Percentiles rank a stretch among this genome's conserved stretches.
These are phyloP conservation scores for Aspergillus transmontanensis DNA, from an alignment of 2,329 filamentous ascomycete species.

Conservation along the genomic window DNA sequence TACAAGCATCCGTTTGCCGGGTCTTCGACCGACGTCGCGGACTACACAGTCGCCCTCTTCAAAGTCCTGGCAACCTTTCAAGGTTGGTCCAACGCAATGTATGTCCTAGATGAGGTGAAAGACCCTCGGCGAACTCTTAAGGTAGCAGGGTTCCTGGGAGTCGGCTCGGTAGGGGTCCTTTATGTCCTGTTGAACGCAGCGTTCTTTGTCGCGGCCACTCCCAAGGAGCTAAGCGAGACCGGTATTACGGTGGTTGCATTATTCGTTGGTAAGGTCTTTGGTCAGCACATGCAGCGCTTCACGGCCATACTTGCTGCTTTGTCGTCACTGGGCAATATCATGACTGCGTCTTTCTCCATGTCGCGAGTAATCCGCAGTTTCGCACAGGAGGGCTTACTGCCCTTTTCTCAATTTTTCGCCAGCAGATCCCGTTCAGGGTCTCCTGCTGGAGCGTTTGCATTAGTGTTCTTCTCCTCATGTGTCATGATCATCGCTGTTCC, in stretches of 20 bases:
- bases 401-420: conserved; percentile 64
- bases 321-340: conserved; percentile 68
- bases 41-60: conserved; percentile 71
- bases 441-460: conserved; percentile 65
- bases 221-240: conserved; percentile 43
- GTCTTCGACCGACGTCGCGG: conserved; percentile 59
- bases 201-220: conserved; percentile 60
- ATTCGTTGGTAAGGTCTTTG: conserved; percentile 49
- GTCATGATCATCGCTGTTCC: conserved; percentile 69
- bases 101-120: conserved; percentile 62
- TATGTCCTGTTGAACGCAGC: conserved; percentile 70
- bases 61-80: conserved; percentile 73
- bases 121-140: conserved; percentile 67
- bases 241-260: conserved; percentile 47
- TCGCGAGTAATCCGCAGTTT: conserved; percentile 68
- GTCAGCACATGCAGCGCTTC: conserved; percentile 55
- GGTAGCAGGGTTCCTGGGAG: conserved; percentile 64
- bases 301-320: conserved; percentile 57
- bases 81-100: conserved; percentile 37
- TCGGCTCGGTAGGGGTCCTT: conserved; percentile 60
- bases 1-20: conserved; percentile 66
- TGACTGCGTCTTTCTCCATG: conserved; percentile 70
- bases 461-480: conserved; percentile 51
- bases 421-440: conserved; percentile 65
- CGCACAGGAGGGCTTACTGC: conserved; percentile 67